phyloP scores from a whole-genome alignment of 2,329 filamentous ascomycete genomes.

The Rhinocladiella mackenziei region DNA sequence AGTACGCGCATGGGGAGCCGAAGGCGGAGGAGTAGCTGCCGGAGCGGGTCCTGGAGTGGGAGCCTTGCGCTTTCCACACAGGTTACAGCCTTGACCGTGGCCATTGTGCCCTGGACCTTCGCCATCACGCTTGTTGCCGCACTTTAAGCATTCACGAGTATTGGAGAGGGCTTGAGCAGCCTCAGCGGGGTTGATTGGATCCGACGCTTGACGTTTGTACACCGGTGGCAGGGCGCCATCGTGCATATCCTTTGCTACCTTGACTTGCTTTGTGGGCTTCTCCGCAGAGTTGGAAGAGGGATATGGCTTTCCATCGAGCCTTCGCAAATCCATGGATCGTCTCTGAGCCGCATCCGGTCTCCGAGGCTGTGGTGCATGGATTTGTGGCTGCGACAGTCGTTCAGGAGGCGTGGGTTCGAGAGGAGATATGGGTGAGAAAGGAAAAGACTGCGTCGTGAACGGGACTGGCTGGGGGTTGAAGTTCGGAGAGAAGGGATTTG shows the following conservation, averaged over 20 bases:
- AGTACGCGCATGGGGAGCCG: slow-evolving; percentile 8
- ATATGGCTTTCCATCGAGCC: slow-evolving; percentile 25
- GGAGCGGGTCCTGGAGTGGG: slow-evolving; percentile 2
- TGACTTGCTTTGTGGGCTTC: slow-evolving; percentile 22
- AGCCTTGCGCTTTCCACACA: slow-evolving; percentile 25
- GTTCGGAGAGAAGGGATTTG: slow-evolving; percentile 23
- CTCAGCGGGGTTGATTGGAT: slow-evolving; percentile 9
- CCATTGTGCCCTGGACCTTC: slow-evolving; percentile 11
- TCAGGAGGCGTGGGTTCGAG: slow-evolving; percentile 11
- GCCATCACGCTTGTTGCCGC: slow-evolving; percentile 19
- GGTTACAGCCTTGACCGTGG: slow-evolving; percentile 15
- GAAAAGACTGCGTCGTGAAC: neutral
- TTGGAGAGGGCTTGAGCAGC: slow-evolving; percentile 5
- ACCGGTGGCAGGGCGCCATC: slow-evolving; percentile 26
- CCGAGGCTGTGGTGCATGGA: slow-evolving; percentile 16
- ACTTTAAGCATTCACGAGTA: slow-evolving; percentile 14
- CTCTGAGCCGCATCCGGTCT: slow-evolving; percentile 13
- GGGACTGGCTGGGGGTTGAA: slow-evolving; percentile 11
- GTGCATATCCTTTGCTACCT: slow-evolving; percentile 30
- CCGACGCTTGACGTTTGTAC: slow-evolving; percentile 24
- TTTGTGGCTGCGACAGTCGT: slow-evolving; percentile 8
- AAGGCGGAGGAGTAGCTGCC: neutral
- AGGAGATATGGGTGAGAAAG: slow-evolving; percentile 28
- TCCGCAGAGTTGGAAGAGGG: slow-evolving; percentile 9
- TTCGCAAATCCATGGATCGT: slow-evolving; percentile 20